Evolutionary conservation across 352 stramenopile genomes (phyloP).

Genomic region (Blastocystis hominis): DNA sequence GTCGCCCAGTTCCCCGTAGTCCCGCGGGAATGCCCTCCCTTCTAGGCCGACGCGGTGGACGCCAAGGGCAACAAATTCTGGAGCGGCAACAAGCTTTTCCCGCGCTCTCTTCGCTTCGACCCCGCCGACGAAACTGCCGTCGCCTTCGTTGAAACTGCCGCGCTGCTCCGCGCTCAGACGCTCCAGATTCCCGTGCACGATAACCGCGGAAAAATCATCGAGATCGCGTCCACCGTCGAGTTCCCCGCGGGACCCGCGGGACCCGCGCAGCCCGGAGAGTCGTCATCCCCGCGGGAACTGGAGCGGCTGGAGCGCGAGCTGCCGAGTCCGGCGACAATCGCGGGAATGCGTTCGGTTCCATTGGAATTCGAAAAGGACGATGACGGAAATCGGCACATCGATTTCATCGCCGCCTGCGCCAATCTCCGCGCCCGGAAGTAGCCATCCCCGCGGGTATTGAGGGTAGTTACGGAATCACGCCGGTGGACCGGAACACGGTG

Average conservation of each 20-base stretch:
- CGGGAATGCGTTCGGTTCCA: background rate
- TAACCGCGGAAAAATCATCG: background rate
- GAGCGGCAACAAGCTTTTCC: conserved; percentile 89
- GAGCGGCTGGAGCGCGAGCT: background rate
- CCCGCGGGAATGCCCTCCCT: background rate
- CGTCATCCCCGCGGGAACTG: background rate
- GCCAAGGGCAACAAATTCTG: conserved; percentile 91
- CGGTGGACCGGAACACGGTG: conserved; percentile 89
- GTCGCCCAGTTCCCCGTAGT: conserved; percentile 89
- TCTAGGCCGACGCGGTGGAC: conserved; percentile 71
- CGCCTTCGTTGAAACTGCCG: conserved; percentile 85
- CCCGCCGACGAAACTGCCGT: conserved; percentile 78
- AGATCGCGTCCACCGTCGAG: background rate
- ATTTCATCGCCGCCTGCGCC: conserved; percentile 86
- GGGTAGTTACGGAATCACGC: conserved; percentile 94
- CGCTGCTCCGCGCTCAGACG: conserved; percentile 80
- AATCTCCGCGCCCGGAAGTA: conserved; percentile 73
- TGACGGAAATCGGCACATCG: conserved; percentile 83
- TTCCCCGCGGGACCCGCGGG: background rate
- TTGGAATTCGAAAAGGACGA: conserved; percentile 93
- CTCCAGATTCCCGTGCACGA: conserved; percentile 47
- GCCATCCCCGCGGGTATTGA: conserved; percentile 56
- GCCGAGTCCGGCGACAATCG: background rate
- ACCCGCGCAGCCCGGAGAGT: background rate
- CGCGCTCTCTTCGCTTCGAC: conserved; percentile 83